These are phyloP conservation scores for Tricholoma furcatifolium DNA, from an alignment of 768 basidiomycete species.

Conservation along the genomic window DNA sequence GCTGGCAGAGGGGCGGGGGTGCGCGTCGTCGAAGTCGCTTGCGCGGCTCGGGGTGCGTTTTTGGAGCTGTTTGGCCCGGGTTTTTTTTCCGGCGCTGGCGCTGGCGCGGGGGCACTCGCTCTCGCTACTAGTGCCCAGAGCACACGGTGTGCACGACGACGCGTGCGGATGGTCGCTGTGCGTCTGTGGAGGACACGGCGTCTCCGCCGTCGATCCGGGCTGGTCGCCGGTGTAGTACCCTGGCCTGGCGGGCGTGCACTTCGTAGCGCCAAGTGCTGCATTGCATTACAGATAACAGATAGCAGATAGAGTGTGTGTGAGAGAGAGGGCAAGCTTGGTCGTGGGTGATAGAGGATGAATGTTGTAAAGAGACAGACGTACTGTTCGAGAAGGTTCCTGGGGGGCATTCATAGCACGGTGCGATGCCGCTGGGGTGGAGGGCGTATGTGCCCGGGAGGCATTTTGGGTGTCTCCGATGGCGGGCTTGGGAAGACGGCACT, in stretches of 20 bases:
- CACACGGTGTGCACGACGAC: conserved; percentile 11
- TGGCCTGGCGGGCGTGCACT: neutral
- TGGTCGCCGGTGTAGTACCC: neutral
- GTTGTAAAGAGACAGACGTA: neutral
- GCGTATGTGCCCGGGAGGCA: conserved; percentile 9
- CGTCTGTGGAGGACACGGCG: neutral
- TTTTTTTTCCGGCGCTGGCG: neutral
- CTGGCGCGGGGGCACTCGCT: neutral
- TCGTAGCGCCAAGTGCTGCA: neutral
- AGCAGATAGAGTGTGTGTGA: neutral
- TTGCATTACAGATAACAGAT: too few relatives aligned
- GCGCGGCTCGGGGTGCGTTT: neutral
- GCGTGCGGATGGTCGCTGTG: conserved; percentile 1
- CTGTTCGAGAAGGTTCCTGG: conserved; percentile 2
- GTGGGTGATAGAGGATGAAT: neutral
- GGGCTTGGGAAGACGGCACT: neutral
- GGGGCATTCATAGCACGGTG: conserved; percentile 9
- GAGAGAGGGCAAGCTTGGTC: neutral
- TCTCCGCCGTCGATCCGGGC: neutral
- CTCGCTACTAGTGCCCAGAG: neutral
- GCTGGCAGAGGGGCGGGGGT: neutral
- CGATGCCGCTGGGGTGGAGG: conserved; percentile 3
- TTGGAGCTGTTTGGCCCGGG: too few relatives aligned
- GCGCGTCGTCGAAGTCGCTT: neutral
- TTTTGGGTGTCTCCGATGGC: conserved; percentile 2